Evolutionary conservation across 352 stramenopile genomes (phyloP).

Genomic region (Phytophthora rubi): DNA sequence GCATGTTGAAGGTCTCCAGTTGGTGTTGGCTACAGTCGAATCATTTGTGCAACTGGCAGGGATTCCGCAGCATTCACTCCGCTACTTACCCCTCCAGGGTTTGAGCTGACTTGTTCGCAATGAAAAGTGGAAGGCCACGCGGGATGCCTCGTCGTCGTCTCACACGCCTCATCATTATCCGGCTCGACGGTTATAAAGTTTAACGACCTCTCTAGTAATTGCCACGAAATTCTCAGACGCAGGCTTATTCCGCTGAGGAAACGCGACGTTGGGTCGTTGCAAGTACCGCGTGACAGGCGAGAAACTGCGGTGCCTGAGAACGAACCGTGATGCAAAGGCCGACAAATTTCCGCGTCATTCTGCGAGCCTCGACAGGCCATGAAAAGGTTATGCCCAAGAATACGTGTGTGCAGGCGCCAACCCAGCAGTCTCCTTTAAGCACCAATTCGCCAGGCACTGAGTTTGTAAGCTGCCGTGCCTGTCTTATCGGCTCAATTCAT

Average conservation of each 20-base stretch:
- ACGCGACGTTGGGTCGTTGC: constrained; percentile 24
- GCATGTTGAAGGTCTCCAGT: background rate
- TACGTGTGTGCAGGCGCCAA: background rate
- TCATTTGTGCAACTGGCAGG: background rate
- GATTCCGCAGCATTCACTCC: constrained; percentile 11
- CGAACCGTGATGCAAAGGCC: background rate
- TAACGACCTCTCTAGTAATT: constrained; percentile 24
- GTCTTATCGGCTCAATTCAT: no score
- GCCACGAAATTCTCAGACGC: constrained; percentile 28
- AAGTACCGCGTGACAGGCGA: constrained; percentile 25
- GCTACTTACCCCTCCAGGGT: constrained; percentile 9
- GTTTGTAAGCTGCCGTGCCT: background rate
- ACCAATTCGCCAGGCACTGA: no score
- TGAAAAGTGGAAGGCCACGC: background rate
- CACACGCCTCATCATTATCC: constrained; percentile 9
- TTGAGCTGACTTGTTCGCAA: constrained; percentile 30
- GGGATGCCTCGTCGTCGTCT: constrained; percentile 2
- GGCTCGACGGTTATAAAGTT: constrained; percentile 17
- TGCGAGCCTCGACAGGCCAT: background rate
- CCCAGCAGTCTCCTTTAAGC: background rate
- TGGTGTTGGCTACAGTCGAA: background rate
- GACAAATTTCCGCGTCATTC: background rate
- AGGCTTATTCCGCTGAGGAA: constrained; percentile 20
- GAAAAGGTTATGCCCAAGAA: constrained; percentile 10
- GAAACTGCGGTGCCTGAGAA: constrained; percentile 25